Evolutionary conservation across 1,284 basidiomycete species (phyloP).

Genomic region (Tausonia pullulans): DNA sequence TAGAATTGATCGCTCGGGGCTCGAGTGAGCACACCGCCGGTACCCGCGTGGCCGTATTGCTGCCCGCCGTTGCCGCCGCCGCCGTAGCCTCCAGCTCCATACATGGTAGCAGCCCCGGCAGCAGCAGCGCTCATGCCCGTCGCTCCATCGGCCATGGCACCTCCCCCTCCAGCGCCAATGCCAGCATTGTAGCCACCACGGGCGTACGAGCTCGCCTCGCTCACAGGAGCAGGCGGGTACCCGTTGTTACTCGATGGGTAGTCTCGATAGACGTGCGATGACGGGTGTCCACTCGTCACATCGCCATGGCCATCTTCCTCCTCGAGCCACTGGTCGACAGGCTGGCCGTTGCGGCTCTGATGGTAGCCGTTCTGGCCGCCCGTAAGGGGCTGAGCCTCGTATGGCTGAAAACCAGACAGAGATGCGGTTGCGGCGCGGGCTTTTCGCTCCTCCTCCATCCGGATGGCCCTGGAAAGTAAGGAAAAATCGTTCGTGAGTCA

Average conservation of each 20-base stretch:
- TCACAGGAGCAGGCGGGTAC: neutral
- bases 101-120: too few relatives aligned
- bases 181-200: neutral
- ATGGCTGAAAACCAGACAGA: slow-evolving; percentile 59
- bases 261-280: slow-evolving; percentile 4
- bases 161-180: neutral
- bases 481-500: slow-evolving; percentile 25
- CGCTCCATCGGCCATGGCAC: too few relatives aligned
- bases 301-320: slow-evolving; percentile 14
- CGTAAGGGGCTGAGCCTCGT: slow-evolving; percentile 32
- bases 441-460: slow-evolving; percentile 67
- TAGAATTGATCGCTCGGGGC: slow-evolving; percentile 9
- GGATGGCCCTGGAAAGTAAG: slow-evolving; percentile 39
- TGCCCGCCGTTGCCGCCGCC: neutral
- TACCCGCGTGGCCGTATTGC: neutral
- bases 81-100: too few relatives aligned
- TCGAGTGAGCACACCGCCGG: neutral
- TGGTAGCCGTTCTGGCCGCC: neutral
- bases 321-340: slow-evolving; percentile 16
- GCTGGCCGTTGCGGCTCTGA: too few relatives aligned
- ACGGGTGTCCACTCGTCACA: neutral
- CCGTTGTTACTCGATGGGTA: neutral
- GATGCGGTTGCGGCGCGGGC: slow-evolving; percentile 40
- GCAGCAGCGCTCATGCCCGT: too few relatives aligned
- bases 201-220: neutral